phyloP scores from a whole-genome alignment of 805 yeast genomes.

The Cyberlindnera xishuangbannaensis region DNA sequence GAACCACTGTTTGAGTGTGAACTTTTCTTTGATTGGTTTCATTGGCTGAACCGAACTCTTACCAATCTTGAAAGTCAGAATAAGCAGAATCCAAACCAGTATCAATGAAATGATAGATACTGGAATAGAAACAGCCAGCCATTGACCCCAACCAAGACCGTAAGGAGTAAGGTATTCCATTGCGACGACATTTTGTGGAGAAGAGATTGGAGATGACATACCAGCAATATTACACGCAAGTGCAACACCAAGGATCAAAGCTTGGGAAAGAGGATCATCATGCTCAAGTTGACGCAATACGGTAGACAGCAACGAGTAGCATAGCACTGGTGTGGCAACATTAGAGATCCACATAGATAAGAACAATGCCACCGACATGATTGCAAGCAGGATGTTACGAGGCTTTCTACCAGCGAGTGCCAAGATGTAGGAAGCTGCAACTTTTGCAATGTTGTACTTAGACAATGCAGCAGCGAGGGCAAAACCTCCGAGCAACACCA shows the following conservation, averaged over 20 bases:
- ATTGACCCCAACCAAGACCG: slow-evolving; percentile 74
- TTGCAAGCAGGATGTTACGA: slow-evolving; percentile 61
- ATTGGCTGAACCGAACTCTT: slow-evolving; percentile 41
- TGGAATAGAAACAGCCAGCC: slow-evolving; percentile 88
- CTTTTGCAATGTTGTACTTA: slow-evolving; percentile 82
- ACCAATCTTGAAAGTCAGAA: slow-evolving; percentile 48
- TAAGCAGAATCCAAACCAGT: slow-evolving; percentile 63
- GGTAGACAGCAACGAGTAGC: slow-evolving; percentile 84
- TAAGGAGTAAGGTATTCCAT: slow-evolving; percentile 70
- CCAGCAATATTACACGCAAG: slow-evolving; percentile 91
- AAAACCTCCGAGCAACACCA: slow-evolving; percentile 87
- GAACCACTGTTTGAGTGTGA: slow-evolving; percentile 68
- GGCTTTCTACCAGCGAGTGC: slow-evolving; percentile 82
- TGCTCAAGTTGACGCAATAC: slow-evolving; percentile 72
- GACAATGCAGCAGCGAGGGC: slow-evolving; percentile 90
- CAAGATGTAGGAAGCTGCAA: slow-evolving; percentile 79
- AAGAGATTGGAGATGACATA: slow-evolving; percentile 94
- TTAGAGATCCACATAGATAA: slow-evolving; percentile 94
- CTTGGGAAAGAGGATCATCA: slow-evolving; percentile 69
- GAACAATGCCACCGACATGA: slow-evolving; percentile 81
- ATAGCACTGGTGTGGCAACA: slow-evolving; percentile 93
- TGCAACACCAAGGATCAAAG: slow-evolving; percentile 85
- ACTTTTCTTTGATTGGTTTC: slow-evolving; percentile 52
- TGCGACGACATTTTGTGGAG: slow-evolving; percentile 93
- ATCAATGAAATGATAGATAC: slow-evolving; percentile 58